Evolutionary conservation across 2,329 filamentous ascomycete species (phyloP).

Genomic region (Fusarium incarnatum): DNA sequence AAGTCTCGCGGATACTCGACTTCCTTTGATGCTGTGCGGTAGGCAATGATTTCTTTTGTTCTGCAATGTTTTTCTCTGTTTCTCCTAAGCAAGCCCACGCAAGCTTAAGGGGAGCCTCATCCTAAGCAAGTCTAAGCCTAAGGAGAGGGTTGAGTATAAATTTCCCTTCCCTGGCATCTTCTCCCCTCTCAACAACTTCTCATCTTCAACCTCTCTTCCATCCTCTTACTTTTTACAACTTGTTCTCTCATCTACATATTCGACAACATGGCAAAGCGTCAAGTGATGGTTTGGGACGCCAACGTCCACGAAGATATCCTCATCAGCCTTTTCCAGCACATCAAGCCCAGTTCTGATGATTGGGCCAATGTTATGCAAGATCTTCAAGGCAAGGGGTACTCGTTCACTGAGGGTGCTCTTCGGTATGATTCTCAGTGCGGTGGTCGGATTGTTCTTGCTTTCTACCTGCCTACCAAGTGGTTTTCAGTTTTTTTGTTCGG

Average conservation of each 20-base stretch:
- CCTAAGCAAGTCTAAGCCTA: neutral
- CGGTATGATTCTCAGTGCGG: constrained; percentile 49
- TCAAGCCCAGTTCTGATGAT: constrained; percentile 50
- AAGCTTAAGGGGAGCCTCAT: neutral
- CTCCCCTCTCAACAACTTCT: neutral
- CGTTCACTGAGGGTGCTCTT: constrained; percentile 56
- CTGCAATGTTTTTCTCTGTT: neutral
- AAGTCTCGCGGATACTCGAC: constrained; percentile 49
- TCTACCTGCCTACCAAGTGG: neutral
- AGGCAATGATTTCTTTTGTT: neutral
- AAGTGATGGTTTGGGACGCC: constrained; percentile 56
- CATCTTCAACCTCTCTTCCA: neutral
- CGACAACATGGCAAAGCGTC: constrained; percentile 46
- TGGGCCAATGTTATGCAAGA: constrained; percentile 54
- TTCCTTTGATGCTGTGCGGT: constrained; percentile 62
- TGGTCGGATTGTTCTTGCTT: constrained; percentile 1
- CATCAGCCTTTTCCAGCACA: constrained; percentile 53
- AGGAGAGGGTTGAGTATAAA: neutral
- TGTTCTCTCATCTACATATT: neutral
- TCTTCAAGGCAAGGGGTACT: constrained; percentile 54
- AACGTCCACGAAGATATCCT: constrained; percentile 60
- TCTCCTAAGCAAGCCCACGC: neutral
- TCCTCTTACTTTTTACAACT: neutral
- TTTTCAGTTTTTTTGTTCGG: neutral
- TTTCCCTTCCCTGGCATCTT: neutral